Percentiles rank a stretch among this genome's conserved stretches.
These are phyloP conservation scores for Scleromitrula shiraiana DNA, from an alignment of 2,329 filamentous ascomycete genomes.

Conservation along the genomic window DNA sequence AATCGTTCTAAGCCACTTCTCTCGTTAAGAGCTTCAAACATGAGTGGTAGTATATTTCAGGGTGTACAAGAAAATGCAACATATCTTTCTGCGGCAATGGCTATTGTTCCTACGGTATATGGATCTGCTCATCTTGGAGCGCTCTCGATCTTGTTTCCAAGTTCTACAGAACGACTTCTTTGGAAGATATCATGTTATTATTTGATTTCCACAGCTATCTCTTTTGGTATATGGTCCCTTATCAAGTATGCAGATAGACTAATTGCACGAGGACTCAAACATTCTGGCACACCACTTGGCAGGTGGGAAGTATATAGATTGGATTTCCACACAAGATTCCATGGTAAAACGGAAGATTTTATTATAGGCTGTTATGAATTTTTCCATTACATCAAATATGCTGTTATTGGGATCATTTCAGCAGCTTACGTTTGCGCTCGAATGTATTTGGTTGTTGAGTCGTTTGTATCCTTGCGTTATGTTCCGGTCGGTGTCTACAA, in stretches of 20 bases:
- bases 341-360: background rate
- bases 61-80: background rate
- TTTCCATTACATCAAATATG: background rate
- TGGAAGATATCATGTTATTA: constrained; percentile 11
- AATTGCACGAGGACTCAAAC: background rate
- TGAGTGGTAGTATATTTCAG: background rate
- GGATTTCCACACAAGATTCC: background rate
- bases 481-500: constrained; percentile 13
- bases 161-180: background rate
- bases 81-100: constrained; percentile 2
- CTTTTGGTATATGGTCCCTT: background rate
- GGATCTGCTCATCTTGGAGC: constrained; percentile 6
- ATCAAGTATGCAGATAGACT: background rate
- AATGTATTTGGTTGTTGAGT: constrained; percentile 10
- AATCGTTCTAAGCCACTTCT: too few relatives aligned
- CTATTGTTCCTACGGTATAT: constrained; percentile 7
- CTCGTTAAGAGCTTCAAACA: background rate
- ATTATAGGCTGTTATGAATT: background rate
- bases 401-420: background rate
- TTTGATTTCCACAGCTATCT: background rate
- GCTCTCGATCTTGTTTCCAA: constrained; percentile 5
- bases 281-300: background rate
- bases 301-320: background rate
- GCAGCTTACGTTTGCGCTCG: background rate
- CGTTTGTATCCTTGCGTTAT: constrained; percentile 11